Base-by-base conservation (phyloP, 2,329 filamentous ascomycete genomes). In the Beauveria sp. region DNA sequence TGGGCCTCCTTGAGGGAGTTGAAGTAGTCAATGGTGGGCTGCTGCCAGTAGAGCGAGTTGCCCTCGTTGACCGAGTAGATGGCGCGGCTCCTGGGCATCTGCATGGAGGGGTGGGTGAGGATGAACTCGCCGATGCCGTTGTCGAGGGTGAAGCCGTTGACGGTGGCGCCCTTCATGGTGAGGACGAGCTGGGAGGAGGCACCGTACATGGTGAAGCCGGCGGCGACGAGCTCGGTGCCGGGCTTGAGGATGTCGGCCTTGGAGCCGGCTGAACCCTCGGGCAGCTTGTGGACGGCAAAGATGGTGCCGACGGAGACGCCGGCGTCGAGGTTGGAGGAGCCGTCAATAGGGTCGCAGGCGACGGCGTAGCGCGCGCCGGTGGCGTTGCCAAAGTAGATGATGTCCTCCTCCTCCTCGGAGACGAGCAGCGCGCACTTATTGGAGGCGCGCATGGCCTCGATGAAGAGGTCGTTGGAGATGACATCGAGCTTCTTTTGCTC, bases 151-250 rank as follows among this genome's bases (percentile, higher is more conserved):
- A 99, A 99, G 70, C 94, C 94, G 77, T 97, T 97, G 76, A 99
- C 94, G 64, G 79, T 84, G 65, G 92, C 90, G 67, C 87, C 91
- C 77, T 89, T 90, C 92, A 97, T 97, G 67, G 94, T 99, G 72
- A 99, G 89, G 70, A 99, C 94, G 51, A 99, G 83, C 79, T 97
- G 93, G 4, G 94, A 87, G 3, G 92, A 97, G 67, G 94, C 94
- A 71, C 94, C 94, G 78, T 99, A 99, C 94, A 99, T 99, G 76
- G 94, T 99, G 83, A 99, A 99, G n/a, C 94, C 94, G 24, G 91
- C 88, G 41, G 94, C 93, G 22, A 97, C 84, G 66, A 97, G 85
- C 76, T 97, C 92, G 2, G 90, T 93, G 61, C 94, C 94, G 1
- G 94, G 90, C 75, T 87, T 87, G 63, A 97, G 84, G 63, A 99